Evolutionary conservation across 2,329 filamentous ascomycete genomes (phyloP).

Genomic region (Pseudopithomyces maydicus): DNA sequence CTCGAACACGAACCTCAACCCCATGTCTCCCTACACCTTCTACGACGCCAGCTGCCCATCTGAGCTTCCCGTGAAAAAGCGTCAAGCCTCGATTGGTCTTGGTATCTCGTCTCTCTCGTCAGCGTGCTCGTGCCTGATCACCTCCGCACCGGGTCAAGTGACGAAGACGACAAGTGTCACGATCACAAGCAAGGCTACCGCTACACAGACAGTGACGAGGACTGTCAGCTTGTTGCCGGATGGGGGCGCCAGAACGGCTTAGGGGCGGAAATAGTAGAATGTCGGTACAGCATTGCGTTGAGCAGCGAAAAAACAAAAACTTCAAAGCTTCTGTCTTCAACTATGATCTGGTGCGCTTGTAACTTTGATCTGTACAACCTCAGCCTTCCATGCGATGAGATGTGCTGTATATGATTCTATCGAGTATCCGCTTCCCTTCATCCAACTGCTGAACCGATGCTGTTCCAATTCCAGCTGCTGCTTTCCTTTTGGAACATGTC

Average conservation of each 20-base stretch:
- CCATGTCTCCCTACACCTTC: slow-evolving; percentile 41
- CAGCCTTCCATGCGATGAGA: no score
- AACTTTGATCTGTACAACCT: no score
- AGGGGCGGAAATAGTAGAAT: background rate
- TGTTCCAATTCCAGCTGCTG: no score
- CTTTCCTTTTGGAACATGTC: no score
- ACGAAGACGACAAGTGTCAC: slow-evolving; percentile 31
- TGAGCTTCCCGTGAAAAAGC: slow-evolving; percentile 37
- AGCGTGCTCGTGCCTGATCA: slow-evolving; percentile 41
- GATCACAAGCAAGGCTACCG: slow-evolving; percentile 18
- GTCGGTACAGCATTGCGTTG: background rate
- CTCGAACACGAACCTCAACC: slow-evolving; percentile 41
- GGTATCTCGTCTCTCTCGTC: slow-evolving; percentile 23
- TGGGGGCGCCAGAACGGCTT: background rate
- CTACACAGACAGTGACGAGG: slow-evolving; percentile 27
- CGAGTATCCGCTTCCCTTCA: no score
- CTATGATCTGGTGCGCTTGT: no score
- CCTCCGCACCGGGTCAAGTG: slow-evolving; percentile 25
- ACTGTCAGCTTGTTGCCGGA: slow-evolving; percentile 19
- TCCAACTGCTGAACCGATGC: no score
- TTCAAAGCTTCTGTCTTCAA: background rate
- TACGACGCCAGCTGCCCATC: slow-evolving; percentile 33
- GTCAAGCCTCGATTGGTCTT: slow-evolving; percentile 34
- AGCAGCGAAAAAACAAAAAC: background rate
- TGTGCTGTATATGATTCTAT: no score